These are phyloP conservation scores for Fusarium odoratissimum DNA, from an alignment of 2,329 filamentous ascomycete genomes.

Conservation along the genomic window DNA sequence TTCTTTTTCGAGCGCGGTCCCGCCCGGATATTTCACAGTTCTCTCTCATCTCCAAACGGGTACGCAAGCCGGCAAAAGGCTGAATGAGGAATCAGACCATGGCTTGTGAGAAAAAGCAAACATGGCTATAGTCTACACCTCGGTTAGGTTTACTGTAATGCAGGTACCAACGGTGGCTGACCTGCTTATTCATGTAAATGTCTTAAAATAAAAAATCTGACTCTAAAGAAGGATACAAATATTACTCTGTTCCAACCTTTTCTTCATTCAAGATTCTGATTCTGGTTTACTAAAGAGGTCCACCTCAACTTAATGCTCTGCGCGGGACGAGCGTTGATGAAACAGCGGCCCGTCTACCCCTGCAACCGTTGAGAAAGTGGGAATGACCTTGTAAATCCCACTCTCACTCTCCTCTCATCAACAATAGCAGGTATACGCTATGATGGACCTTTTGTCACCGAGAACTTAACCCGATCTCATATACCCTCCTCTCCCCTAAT, in stretches of 20 bases:
- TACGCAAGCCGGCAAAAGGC: not conserved
- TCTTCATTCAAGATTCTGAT: not conserved
- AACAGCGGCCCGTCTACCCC: constrained; percentile 18
- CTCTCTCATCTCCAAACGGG: constrained; percentile 15
- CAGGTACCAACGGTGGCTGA: constrained; percentile 13
- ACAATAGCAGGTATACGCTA: not conserved
- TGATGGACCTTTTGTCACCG: not conserved
- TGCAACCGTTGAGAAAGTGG: constrained; percentile 1
- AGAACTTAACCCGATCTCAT: not conserved
- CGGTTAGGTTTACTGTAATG: constrained; percentile 2
- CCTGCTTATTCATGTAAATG: not conserved
- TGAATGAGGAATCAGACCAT: constrained; percentile 31
- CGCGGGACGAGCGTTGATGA: constrained; percentile 15
- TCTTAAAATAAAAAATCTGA: not conserved
- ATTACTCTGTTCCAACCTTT: not conserved
- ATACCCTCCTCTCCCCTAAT: not conserved
- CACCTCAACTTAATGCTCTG: not conserved
- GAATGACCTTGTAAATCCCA: not conserved
- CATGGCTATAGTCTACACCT: not conserved
- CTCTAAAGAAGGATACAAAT: not conserved
- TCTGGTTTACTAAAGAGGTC: not conserved
- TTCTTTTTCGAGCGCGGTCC: not conserved
- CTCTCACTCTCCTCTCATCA: not conserved
- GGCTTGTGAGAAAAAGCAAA: constrained; percentile 37
- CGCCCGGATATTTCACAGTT: constrained; percentile 4